Base-by-base conservation (phyloP, 1,139 yeast species). In the Scheffersomyces insectosa region DNA sequence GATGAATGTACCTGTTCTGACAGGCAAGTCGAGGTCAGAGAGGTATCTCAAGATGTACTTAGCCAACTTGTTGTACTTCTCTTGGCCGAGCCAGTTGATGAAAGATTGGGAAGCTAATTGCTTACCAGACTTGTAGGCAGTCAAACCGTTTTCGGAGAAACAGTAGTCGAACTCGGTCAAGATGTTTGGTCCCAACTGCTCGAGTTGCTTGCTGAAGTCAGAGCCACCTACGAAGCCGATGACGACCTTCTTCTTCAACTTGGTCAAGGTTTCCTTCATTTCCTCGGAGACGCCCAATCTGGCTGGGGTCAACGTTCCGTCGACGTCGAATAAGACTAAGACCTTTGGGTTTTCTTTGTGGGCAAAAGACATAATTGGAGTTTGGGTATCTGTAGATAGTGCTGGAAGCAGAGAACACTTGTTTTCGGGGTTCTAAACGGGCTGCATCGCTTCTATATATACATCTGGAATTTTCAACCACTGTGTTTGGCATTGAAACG, bases 201-300 rank as follows among this genome's bases (percentile, higher is more conserved):
- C 99, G 60, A 84, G 80, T 78, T 93, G 99, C 74, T 93, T 93
- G 65, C 82, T 75, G 60, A 95, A 82, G 69, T 93, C 99, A 41
- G 96, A 85, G 56, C 99, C 99, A 67, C 99, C 99, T 53, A 93
- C 99, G 59, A 91, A 93, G 45, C 99, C 99, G 72, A 93, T 82
- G 42, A 87, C 97, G 56, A 83, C 93, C 75, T 90, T 89, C 74
- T 89, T 75, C 75, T 97, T 87, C 65, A 95, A 80, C 57, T 84
- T 80, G 49, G 69, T 68, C 59, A 93, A 80, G 42, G 87, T 74
- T 51, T 79, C 68, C 62, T 75, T 80, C 85, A 93, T 87, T 69
- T 90, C 96, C 43, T 82, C 86, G 39, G 96, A 84, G 60, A 88
- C 73, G 42, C 62, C 71, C 66, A 88, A 82, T 77, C 99, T 88